These are phyloP conservation scores for Rugonectria rugulosa DNA, from an alignment of 2,329 filamentous ascomycete genomes.

Conservation along the genomic window DNA sequence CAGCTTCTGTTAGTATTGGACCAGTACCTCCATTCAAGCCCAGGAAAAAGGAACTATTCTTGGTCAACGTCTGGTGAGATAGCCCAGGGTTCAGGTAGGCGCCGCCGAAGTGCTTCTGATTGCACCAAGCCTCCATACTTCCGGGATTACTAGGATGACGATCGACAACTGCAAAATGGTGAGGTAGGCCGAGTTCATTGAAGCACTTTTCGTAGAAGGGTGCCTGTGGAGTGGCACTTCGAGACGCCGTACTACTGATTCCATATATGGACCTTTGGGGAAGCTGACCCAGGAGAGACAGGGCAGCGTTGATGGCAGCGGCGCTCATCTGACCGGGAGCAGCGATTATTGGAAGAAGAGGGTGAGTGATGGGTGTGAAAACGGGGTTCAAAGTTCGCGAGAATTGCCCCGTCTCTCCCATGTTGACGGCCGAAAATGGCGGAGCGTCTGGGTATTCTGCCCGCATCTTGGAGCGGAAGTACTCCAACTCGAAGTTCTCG, in stretches of 20 bases:
- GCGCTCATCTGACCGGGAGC: conserved; percentile 87
- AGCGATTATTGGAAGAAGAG: conserved; percentile 81
- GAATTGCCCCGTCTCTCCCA: conserved; percentile 86
- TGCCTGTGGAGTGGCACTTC: conserved; percentile 71
- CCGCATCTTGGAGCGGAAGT: conserved; percentile 81
- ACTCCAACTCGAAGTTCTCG: conserved; percentile 90
- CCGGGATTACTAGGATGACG: conserved; percentile 69
- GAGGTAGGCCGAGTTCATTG: conserved; percentile 84
- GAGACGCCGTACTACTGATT: conserved; percentile 74
- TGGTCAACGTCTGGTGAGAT: conserved; percentile 66
- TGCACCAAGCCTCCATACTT: conserved; percentile 75
- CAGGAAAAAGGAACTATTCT: conserved; percentile 59
- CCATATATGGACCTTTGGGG: conserved; percentile 83
- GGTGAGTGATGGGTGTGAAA: conserved; percentile 88
- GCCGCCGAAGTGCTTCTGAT: conserved; percentile 79
- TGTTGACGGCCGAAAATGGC: conserved; percentile 84
- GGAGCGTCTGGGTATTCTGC: conserved; percentile 72
- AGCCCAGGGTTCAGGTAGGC: conserved; percentile 81
- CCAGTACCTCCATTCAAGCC: conserved; percentile 59
- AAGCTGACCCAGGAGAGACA: conserved; percentile 81
- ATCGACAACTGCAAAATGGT: conserved; percentile 79
- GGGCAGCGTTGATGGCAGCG: conserved; percentile 81
- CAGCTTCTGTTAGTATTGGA: conserved; percentile 75
- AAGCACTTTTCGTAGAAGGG: conserved; percentile 88
- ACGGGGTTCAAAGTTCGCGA: conserved; percentile 85